Conservation (phyloP, 148 eudicot genomes). For the Rhododendron kiyosumense region DNA sequence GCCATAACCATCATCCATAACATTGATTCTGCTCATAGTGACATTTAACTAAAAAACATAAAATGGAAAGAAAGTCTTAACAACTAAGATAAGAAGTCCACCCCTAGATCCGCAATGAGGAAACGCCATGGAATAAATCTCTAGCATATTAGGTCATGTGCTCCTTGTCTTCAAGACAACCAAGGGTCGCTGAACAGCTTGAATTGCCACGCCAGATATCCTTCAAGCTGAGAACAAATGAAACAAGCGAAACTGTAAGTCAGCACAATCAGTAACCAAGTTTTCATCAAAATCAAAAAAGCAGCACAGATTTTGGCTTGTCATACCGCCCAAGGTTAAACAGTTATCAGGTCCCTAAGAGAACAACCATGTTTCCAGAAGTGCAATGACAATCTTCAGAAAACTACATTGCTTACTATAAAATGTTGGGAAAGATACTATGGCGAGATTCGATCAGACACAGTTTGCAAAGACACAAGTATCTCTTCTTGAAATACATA, state of each 20-base stretch:
- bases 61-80: not conserved
- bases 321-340: not conserved
- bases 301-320: not conserved
- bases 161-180: not conserved
- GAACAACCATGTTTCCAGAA: not conserved
- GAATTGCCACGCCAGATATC: not conserved
- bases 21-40: constrained; percentile 17
- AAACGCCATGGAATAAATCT: not conserved
- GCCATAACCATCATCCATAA: constrained; percentile 21
- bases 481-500: not conserved
- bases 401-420: not conserved
- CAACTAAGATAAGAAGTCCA: not conserved
- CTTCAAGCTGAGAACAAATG: constrained; percentile 5
- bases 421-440: not conserved
- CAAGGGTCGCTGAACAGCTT: constrained; percentile 2
- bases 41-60: not conserved
- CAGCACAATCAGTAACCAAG: not conserved
- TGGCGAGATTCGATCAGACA: not conserved
- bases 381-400: not conserved
- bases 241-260: not conserved
- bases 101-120: not conserved
- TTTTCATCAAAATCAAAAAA: not conserved
- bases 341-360: not conserved
- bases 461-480: not conserved
- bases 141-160: not conserved